Evolutionary conservation across 306 rosid genomes (phyloP).

Genomic region (Canavalia ensiformis): DNA sequence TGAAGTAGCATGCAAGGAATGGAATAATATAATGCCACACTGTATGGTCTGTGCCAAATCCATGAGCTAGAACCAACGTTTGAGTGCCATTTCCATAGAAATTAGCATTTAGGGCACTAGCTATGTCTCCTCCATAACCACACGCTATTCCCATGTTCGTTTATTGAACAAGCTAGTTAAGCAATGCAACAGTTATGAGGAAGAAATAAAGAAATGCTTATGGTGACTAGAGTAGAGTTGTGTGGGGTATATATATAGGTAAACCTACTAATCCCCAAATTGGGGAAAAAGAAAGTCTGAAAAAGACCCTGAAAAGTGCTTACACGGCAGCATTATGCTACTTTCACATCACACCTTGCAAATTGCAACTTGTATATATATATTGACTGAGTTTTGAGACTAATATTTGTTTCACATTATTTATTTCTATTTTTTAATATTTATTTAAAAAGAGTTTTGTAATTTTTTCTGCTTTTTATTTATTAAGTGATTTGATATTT

Average conservation of each 20-base stretch:
- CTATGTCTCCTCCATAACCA: constrained; percentile 47
- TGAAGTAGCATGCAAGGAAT: constrained; percentile 62
- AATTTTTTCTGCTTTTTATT: too few relatives aligned
- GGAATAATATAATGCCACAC: constrained; percentile 61
- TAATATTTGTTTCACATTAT: too few relatives aligned
- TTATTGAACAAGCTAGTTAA: background rate
- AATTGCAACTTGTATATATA: too few relatives aligned
- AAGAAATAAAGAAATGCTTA: background rate
- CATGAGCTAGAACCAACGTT: constrained; percentile 63
- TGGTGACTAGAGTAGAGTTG: background rate
- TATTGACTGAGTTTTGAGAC: background rate
- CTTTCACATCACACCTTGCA: background rate
- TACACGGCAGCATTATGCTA: background rate
- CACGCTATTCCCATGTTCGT: constrained; percentile 44
- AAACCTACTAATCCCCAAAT: background rate
- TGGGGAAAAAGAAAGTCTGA: background rate
- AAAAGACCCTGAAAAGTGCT: background rate
- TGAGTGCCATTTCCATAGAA: constrained; percentile 63
- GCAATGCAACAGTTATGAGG: background rate
- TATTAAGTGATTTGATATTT: too few relatives aligned
- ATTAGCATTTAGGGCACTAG: constrained; percentile 53
- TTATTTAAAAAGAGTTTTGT: background rate
- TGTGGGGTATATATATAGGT: background rate
- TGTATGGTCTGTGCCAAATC: constrained; percentile 58
- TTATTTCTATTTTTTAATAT: too few relatives aligned